Evolutionary conservation across 78 protist genomes (phyloP).

Genomic region (slime mould (Dictyostelium discoideum)): dicty_2.7 NC_007090.3:3405001-3405500

Average conservation of each 20-base stretch:
- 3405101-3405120: not conserved
- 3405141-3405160: not conserved
- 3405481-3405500: constrained; percentile 8
- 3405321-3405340: not conserved
- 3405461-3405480: constrained; percentile 15
- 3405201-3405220: not conserved
- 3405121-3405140: not conserved
- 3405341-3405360: not conserved
- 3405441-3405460: constrained; percentile 11
- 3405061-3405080: not conserved
- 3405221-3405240: not conserved
- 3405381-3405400: constrained; percentile 4
- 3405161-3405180: not conserved
- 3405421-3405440: not conserved
- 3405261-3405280: no score
- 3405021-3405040: not conserved
- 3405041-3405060: not conserved
- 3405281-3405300: no score
- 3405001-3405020: not conserved
- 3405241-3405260: no score
- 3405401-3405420: not conserved
- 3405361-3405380: not conserved
- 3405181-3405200: not conserved
- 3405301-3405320: no score
- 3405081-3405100: not conserved